Evolutionary conservation across 2,329 filamentous ascomycete genomes (phyloP), one percentile per base, ranked within the genome.

Genomic region (Talaromyces amestolkiae): DNA sequence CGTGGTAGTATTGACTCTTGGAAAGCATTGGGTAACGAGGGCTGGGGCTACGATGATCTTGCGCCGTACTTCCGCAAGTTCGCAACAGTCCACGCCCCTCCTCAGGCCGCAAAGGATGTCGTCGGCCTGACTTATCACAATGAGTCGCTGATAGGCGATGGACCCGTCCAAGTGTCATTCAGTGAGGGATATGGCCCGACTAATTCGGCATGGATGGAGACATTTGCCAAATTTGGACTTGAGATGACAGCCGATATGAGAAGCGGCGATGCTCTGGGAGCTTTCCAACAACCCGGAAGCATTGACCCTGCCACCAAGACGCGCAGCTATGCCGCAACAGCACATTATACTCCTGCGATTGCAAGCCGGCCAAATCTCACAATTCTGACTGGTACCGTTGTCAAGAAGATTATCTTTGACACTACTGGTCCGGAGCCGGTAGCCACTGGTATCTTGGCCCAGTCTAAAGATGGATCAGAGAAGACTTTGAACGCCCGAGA

Each of bases 301-400:
- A 72, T 78, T 2, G 70, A 80, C 31, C 76, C 70, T 15, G 61
- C 45, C 15, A 71, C 70, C 45, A 72, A 66, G 13, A 74, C 73
- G 3, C 72, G 81, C 43, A 81, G 78, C 17, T 83, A 82, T 66
- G 72, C 80, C 0, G 77, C 75, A 1, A 72, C 70, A 17, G 79
- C 75, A 13, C 82, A 82, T 65, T 75, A 75, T 41, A 65, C 72
- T 9, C 74, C 76, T 1, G 75, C 75, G 61, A 70, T 54, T 1
- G 54, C 73, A 0, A 66, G 64, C 1, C 73, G 82, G 10, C 70
- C 76, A 2, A 86, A 85, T 58, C 71, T 86, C 0, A 74, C 79
- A 31, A 73, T 85, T 1, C 70, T 84, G 10, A 79, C 78, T 1
- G 77, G 82, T 24, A 80, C 82, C 2, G 67, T 79, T 41, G 81